Base-by-base conservation (phyloP, 2,329 filamentous ascomycete species). In the Nemania sp. region DNA sequence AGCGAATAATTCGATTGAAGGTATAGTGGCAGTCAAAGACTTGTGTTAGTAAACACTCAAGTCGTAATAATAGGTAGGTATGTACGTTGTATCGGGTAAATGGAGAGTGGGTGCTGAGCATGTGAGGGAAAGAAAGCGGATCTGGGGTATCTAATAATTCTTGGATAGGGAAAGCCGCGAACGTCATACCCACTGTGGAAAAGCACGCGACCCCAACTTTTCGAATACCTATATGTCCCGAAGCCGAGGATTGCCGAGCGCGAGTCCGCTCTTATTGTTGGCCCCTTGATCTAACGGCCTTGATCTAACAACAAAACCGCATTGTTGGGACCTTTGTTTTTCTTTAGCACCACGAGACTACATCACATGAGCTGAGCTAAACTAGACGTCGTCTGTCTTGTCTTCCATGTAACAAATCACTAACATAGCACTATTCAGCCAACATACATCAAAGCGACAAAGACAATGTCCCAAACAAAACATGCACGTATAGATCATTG, bases 181-280 rank as follows among this genome's bases (percentile, higher is more conserved):
- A 76, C 75, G 74, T 76, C 75, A 76, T 75, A 67, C 43, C 65
- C 62, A 65, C 56, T 58, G 55, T 45, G 67, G n/a, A 62, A 70
- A 67, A 70, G 64, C 70, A 41, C 68, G 13, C 68, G 13, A 41
- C 35, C 35, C 41, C 41, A n/a, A 45, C 41, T 45, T 41, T 41
- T 26, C 6, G 5, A 24, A 26, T 26, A 52, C 26, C 29, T 26
- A 27, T 59, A 58, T 65, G 35, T 57, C 41, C 64, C 69, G 68
- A 67, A 77, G 73, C 75, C 75, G 75, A 77, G 58, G 74, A 27
- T 76, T 77, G 71, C 75, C 75, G 75, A 76, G 69, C 35, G 65
- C 70, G 64, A 65, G 61, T 69, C 69, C 47, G 55, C 43, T 51
- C 24, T 38, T 54, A 49, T 24, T 54, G 45, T 18, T 5, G 15